Evolutionary conservation across 176 grass and related monocot genomes (phyloP).

Genomic region (Juncus effusus): DNA sequence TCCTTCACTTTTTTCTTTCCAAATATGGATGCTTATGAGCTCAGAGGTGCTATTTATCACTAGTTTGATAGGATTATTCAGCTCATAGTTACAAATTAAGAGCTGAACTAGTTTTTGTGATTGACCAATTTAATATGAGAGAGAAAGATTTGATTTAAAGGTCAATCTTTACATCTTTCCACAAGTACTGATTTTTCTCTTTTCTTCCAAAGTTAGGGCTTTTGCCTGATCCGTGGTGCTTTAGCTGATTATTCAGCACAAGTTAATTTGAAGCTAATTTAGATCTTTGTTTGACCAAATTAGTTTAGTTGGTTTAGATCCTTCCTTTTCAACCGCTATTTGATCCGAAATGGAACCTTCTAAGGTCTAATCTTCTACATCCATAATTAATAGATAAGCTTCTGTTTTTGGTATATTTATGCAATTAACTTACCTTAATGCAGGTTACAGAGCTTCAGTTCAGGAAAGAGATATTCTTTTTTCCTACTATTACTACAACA

Average conservation of each 20-base stretch:
- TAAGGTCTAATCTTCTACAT: background rate
- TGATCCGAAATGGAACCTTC: slow-evolving; percentile 7
- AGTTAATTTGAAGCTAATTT: background rate
- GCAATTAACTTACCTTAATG: background rate
- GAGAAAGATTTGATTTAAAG: no score
- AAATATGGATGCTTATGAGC: no score
- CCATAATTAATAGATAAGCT: slow-evolving; percentile 3
- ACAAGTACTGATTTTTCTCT: background rate
- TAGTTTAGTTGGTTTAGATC: slow-evolving; percentile 5
- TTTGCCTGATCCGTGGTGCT: slow-evolving; percentile 16
- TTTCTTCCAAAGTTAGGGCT: background rate
- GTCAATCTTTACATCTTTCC: no score
- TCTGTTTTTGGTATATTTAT: slow-evolving; percentile 14
- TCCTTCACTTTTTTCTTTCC: slow-evolving; percentile 2
- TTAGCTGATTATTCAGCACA: slow-evolving; percentile 7
- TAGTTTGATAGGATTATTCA: no score
- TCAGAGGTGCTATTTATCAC: no score
- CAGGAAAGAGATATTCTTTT: background rate
- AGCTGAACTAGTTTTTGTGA: no score
- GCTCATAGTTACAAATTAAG: no score
- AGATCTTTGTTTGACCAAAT: slow-evolving; percentile 4
- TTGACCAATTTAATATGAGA: no score
- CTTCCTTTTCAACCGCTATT: slow-evolving; percentile 5
- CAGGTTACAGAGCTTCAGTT: background rate
- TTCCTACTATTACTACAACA: background rate